Evolutionary conservation across 768 basidiomycete species (phyloP).

Genomic region (Rhizopogon salebrosus): DNA sequence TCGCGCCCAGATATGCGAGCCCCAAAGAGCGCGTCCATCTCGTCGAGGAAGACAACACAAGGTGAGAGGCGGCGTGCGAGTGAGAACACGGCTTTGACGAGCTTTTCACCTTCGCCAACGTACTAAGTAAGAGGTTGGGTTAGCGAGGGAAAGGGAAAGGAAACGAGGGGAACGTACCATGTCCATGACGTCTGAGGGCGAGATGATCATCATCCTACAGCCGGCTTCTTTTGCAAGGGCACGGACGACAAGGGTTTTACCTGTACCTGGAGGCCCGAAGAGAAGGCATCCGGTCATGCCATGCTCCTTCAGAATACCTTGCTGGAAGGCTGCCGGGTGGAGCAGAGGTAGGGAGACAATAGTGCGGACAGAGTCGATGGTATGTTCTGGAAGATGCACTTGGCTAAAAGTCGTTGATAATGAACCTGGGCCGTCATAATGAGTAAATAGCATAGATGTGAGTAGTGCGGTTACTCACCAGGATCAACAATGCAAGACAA

Average conservation of each 20-base stretch:
- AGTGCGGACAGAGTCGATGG: conserved; percentile 88
- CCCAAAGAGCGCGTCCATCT: conserved; percentile 90
- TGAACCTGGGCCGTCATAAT: conserved; percentile 38
- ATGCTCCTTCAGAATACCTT: conserved; percentile 87
- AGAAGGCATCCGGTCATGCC: conserved; percentile 87
- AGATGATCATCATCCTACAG: conserved; percentile 86
- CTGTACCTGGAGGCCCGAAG: conserved; percentile 91
- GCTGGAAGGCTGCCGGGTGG: conserved; percentile 81
- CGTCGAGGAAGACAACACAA: conserved; percentile 92
- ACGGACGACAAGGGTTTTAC: conserved; percentile 85
- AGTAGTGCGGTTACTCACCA: conserved; percentile 33
- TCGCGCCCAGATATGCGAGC: conserved; percentile 75
- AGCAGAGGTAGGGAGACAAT: conserved; percentile 87
- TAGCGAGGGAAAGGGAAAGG: conserved; percentile 2
- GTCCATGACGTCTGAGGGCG: conserved; percentile 93
- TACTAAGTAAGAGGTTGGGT: conserved; percentile 42
- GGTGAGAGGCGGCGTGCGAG: conserved; percentile 83
- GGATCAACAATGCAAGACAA: conserved; percentile 85
- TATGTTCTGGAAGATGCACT: conserved; percentile 83
- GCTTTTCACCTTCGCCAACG: conserved; percentile 85
- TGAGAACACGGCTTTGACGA: conserved; percentile 84
- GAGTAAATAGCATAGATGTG: neutral
- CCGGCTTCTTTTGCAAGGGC: conserved; percentile 93
- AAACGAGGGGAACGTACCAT: conserved; percentile 52
- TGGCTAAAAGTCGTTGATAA: conserved; percentile 83